Conservation (phyloP, 306 rosid genomes). For the Geum urbanum region DNA sequence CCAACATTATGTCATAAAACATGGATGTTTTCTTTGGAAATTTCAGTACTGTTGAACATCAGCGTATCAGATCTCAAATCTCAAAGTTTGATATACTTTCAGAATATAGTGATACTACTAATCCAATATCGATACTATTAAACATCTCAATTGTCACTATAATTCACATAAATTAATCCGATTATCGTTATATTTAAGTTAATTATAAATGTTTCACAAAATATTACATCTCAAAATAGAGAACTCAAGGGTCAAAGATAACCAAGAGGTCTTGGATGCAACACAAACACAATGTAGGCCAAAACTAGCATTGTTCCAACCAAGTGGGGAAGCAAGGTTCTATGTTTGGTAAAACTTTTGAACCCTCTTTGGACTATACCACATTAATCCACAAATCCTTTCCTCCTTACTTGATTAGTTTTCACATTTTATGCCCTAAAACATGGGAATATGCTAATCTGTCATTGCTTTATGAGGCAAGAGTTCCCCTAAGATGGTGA, state of each 20-base stretch:
- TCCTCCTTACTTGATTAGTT: background rate
- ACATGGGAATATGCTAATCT: constrained; percentile 38
- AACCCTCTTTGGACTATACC: background rate
- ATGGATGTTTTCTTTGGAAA: background rate
- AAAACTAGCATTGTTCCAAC: background rate
- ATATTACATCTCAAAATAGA: background rate
- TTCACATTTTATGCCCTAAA: constrained; percentile 15
- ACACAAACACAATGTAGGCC: background rate
- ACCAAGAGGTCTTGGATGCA: background rate
- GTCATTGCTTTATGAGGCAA: constrained; percentile 72
- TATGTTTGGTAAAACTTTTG: background rate
- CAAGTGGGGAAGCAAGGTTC: background rate
- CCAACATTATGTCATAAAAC: background rate
- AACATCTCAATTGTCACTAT: no score
- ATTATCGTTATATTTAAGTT: no score
- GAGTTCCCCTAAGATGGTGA: constrained; percentile 47
- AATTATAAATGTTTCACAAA: no score
- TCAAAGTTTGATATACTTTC: no score
- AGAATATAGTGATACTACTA: no score
- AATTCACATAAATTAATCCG: no score
- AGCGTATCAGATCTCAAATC: no score
- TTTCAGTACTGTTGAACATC: background rate
- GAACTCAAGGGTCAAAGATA: background rate
- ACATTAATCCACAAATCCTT: background rate
- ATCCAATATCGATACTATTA: no score